Base-by-base conservation (phyloP, 257 asterid genomes). In the Echium plantagineum region DNA sequence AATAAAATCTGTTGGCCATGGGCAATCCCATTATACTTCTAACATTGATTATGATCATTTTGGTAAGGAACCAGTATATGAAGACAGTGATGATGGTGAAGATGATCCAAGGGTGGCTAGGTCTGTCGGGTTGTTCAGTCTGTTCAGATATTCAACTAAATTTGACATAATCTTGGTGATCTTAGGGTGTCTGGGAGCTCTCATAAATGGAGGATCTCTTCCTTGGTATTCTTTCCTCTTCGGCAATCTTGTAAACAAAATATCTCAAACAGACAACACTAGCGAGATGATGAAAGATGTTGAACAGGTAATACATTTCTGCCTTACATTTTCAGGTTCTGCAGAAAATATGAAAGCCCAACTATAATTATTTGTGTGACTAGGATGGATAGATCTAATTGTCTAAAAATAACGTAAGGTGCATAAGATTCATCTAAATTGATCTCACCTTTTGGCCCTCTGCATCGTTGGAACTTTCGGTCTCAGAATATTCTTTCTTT, bases 151-250 rank as follows among this genome's bases (percentile, higher is more conserved):
- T 61, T 72, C 96, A 9, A 81, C 83, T 22, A 81, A 71, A 73
- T 66, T 83, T 47, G 96, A 88, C 70, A 54, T 81, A 28, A 10
- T 88, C 22, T 79, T 88, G 9, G 81, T 88, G 52, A 48, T 83
- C 31, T 78, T 88, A 55, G 96, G 96, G 48, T 77, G 88, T 62
- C 35, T 85, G 16, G 95, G 96, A 65, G 94, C 95, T 67, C 51
- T 89, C 0, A 78, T 89, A 68, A 83, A 89, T 55, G 96, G 96
- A 55, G 96, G 96, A 38, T 83, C 96, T 21, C 90, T 89, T 59
- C 95, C 95, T 71, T 89, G 94, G 94, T 89, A 89, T 69, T 89
- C 95, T 9, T 78, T 38, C 73, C 87, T 85, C 49, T 83, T 89
- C 6, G 95, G 96, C 9, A 55, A 62, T 42, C 78, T 89, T 60